A percentile compares a stretch with the other conserved stretches of the same genome.
Conservation (phyloP, 2,329 filamentous ascomycete genomes). For the Rhinocladiella mackenziei region DNA sequence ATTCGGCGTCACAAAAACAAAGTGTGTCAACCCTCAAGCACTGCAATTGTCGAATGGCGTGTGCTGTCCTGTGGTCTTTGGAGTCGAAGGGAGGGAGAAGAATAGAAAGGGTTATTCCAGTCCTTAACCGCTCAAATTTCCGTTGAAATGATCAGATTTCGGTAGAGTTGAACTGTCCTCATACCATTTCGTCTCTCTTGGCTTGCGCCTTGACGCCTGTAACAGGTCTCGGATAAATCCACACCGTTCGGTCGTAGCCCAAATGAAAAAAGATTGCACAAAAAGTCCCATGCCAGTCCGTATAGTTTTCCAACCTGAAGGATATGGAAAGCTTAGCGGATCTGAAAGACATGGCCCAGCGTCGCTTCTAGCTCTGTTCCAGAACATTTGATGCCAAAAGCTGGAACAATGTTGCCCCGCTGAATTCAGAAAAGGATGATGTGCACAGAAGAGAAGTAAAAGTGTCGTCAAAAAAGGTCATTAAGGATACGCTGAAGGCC, state of each 20-base stretch:
- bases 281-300: conserved; percentile 6
- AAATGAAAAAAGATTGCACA: conserved; percentile 10
- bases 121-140: background rate
- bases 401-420: background rate
- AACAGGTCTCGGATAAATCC: conserved; percentile 16
- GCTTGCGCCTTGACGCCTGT: conserved; percentile 24
- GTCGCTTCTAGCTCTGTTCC: background rate
- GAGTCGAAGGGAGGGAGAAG: background rate
- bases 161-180: background rate
- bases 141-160: background rate
- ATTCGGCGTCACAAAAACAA: background rate
- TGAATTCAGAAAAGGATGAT: conserved; percentile 10
- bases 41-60: background rate
- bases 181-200: background rate
- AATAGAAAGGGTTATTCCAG: background rate
- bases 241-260: conserved; percentile 15
- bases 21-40: background rate
- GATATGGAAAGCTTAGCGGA: background rate
- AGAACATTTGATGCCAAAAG: background rate
- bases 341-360: background rate
- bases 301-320: background rate
- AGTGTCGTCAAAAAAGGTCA: conserved; percentile 20
- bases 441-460: conserved; percentile 21
- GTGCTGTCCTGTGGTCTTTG: background rate
- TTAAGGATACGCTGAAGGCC: conserved; percentile 10